Evolutionary conservation across 352 stramenopile species (phyloP), one percentile per base, ranked within the genome.

Genomic region (Phytophthora foliorum): DNA sequence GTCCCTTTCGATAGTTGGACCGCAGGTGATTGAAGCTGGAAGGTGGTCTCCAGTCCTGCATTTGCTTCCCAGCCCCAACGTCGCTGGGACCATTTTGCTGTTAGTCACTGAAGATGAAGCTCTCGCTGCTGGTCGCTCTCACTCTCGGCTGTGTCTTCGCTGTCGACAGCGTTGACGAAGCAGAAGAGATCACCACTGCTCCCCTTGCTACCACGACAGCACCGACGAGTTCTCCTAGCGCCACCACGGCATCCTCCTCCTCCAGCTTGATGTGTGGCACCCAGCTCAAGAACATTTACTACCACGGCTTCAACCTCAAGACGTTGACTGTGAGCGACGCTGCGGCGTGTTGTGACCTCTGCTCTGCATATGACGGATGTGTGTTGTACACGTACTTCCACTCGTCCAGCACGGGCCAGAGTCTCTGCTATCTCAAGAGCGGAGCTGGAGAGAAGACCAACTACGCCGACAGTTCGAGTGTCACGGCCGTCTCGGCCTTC

Each of bases 371-470:
- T 21, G 13, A 27, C 3, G 78, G 73, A 14, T 84, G 78, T 48
- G 74, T 77, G 57, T 31, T 78, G 36, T 86, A 84, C 73, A 84
- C 75, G 44, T 84, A 76, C 51, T 70, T 84, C 59, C 73, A 76
- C 31, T 65, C 59, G 19, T 45, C 46, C 62, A 80, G 67, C 22
- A 65, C 68, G 11, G 68, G 68, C 14, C 57, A 71, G 16, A 66
- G 63, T 36, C 42, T 65, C 29, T 80, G 73, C 48, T 80, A 78
- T 56, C 34, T 80, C 14, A 75, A 80, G 57, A 73, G 39, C 36
- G 63, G 34, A 11, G 62, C 52, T 1, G 65, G 63, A 16, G 72
- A 79, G 46, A 79, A 79, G 48, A 79, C 72, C 17, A 79, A 76
- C 57, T 79, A 79, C 54, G 72, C 56, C 4, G 72, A 79, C 57